Base-by-base conservation (phyloP, 1,139 yeast species). In the Wickerhamomyces sp. region DNA sequence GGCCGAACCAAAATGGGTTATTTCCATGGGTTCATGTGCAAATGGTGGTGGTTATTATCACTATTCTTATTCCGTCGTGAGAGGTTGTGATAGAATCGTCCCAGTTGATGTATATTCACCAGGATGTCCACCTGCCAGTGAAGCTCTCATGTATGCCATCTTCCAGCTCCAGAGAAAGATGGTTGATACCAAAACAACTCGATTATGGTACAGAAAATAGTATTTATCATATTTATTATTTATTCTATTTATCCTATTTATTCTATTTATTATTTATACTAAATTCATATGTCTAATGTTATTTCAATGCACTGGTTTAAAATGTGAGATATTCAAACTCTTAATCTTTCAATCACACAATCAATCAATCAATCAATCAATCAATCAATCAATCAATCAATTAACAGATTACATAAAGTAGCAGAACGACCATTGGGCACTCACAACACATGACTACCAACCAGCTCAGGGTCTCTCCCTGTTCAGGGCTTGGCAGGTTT, bases 1-100 rank as follows among this genome's bases (percentile, higher is more conserved):
- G 95, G 89, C 95, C 30, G 95, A 85, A 52, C 96, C 96, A 38
- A 79, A 90, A 67, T 72, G 78, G 74, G 95, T 87, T 42, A 86
- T 87, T 56, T 84, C 95, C 45, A 87, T 87, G 96, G 96, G 96
- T 33, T 83, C 94, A 9, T 87, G 96, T 68, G 96, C 96, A 48
- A 87, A 87, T 61, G 96, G 96, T 46, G 96, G 96, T 47, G 96
- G 96, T 29, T 87, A 87, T 67, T 87, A 87, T 67, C 95, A 87
- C 65, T 87, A 87, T 64, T 83, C 94, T 15, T 87, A 87, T 66
- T 78, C 90, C 26, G 95, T 87, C 25, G 94, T 87, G 22, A 75
- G 96, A 61, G 96, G 96, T 34, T 88, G 95, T 59, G 96, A 87
- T 68, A 72, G 96, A 60, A 72, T 87, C 45, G 79, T 87, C 33